Evolutionary conservation across 23 red algal species (phyloP), one percentile per base, ranked within the genome.

Genomic region (Gracilaria gracilis): DNA sequence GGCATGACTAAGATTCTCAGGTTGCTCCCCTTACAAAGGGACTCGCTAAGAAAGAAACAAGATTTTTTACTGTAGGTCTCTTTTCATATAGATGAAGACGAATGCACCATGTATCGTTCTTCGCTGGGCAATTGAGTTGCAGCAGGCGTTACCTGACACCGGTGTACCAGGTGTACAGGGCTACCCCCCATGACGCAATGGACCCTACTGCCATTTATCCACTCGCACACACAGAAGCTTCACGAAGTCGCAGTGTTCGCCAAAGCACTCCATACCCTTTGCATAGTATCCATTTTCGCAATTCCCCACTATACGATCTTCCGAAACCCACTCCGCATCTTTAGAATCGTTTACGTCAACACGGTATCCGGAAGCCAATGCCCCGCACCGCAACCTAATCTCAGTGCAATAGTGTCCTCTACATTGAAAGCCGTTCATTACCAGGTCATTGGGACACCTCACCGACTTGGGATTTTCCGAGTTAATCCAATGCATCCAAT

Each of bases 231-330:
- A 79, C 23, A 79, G 19, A 5, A 79, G 39, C 51, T 53, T 79
- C 74, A 79, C 25, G 25, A 25, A 53, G 36, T 79, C 74, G 74
- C 74, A 79, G 44, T 25, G 17, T n/a, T 53, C 44, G 27, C 74
- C 74, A 53, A 53, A 53, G 36, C 74, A 79, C 21, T 79, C 74
- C 28, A 79, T 53, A 15, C 44, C 44, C 37, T 29, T 27, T 9
- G 51, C 74, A 47, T 79, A 79, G 51, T 79, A 53, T 42, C 32
- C 74, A 47, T 79, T 35, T 79, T 47, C 44, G 36, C 74, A 79
- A 53, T 20, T 27, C 15, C 74, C 74, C 0, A 79, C 51, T 23
- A 47, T 35, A 27, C 29, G 9, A 6, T 79, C 74, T 29, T 79
- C 32, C 27, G 74, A 79, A 79, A 79, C 44, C 51, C 44, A 39